These are phyloP conservation scores for Hypoxylon fuscum DNA, from an alignment of 495 filamentous ascomycete species.

Conservation along the genomic window DNA sequence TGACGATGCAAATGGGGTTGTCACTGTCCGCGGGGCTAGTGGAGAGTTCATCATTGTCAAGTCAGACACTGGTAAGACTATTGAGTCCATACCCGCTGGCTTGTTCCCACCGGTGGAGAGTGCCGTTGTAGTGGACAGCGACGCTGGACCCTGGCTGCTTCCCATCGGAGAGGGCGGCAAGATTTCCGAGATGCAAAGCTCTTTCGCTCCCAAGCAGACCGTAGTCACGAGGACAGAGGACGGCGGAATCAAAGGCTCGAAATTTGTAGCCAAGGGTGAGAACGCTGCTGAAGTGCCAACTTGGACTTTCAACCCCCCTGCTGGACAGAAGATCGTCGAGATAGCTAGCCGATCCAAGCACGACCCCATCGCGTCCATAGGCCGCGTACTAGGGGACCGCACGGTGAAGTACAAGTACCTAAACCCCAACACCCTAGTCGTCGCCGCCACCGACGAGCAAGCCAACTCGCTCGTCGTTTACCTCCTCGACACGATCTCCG, in stretches of 20 bases:
- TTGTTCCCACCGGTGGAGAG: constrained; percentile 50
- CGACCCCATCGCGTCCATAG: constrained; percentile 94
- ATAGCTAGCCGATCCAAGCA: constrained; percentile 74
- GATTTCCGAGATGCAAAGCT: constrained; percentile 48
- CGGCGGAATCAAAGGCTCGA: constrained; percentile 68
- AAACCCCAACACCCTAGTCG: constrained; percentile 83
- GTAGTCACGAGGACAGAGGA: constrained; percentile 70
- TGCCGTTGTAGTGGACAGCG: constrained; percentile 61
- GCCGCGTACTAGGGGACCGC: constrained; percentile 88
- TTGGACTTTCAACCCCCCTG: constrained; percentile 79
- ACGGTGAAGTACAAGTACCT: constrained; percentile 97
- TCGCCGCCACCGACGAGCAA: constrained; percentile 72
- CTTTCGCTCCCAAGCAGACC: constrained; percentile 54
- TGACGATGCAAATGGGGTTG: constrained; percentile 60
- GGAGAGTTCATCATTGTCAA: constrained; percentile 67
- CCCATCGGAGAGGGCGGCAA: constrained; percentile 58
- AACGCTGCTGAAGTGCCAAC: constrained; percentile 60
- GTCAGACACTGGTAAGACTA: constrained; percentile 64
- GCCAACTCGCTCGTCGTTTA: constrained; percentile 72
- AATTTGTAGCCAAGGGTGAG: constrained; percentile 53
- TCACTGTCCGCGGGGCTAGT: constrained; percentile 66
- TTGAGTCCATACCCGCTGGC: constrained; percentile 52
- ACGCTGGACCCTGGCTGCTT: constrained; percentile 58
- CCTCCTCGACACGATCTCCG: constrained; percentile 87
- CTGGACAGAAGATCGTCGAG: constrained; percentile 71